phyloP scores from a whole-genome alignment of 2,329 filamentous ascomycete species.

The Ophiostoma quercus region DNA sequence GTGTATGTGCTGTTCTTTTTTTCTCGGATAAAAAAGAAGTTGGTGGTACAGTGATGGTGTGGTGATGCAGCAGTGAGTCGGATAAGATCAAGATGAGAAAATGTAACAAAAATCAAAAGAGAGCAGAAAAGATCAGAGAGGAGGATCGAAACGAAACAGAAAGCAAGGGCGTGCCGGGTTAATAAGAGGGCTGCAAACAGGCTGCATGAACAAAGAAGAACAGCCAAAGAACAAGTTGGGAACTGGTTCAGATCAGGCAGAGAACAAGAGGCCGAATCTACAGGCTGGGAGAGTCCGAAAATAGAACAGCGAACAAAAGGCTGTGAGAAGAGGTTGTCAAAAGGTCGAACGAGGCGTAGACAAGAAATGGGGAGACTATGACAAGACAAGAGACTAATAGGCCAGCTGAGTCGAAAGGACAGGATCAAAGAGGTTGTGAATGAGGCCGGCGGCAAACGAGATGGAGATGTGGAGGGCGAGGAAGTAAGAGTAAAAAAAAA shows the following conservation, averaged over 20 bases:
- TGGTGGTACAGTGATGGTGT: background rate
- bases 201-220: background rate
- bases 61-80: background rate
- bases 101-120: background rate
- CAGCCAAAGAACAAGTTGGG: background rate
- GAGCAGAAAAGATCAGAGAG: background rate
- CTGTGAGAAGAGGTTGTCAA: background rate
- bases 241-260: background rate
- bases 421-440: background rate
- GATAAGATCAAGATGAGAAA: background rate
- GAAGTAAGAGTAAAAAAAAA: background rate
- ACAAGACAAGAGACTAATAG: background rate
- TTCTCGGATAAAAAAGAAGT: too few species aligned
- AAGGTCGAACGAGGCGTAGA: background rate
- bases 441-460: slow-evolving; percentile 7
- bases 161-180: background rate
- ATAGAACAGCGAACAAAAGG: slow-evolving; percentile 9
- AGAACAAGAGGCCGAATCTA: background rate
- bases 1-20: background rate
- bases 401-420: background rate
- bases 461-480: background rate
- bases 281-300: background rate
- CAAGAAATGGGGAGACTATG: background rate
- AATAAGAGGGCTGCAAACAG: slow-evolving; percentile 4
- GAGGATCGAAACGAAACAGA: slow-evolving; percentile 3